Base-by-base conservation (phyloP, 169 alveolate species). In the Plasmodium vivax region DNA sequence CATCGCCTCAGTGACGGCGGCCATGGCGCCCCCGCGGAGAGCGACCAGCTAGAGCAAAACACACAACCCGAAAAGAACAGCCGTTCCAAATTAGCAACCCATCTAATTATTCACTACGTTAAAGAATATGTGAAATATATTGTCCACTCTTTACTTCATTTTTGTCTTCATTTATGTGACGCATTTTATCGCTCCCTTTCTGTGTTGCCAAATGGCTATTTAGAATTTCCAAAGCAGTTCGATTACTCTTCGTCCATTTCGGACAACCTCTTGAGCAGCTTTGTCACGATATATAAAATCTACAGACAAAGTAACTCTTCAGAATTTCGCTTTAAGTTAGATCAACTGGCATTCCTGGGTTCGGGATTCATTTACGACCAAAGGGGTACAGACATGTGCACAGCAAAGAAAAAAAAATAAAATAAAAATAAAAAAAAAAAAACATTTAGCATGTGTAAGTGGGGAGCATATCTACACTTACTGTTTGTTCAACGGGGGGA, bases 301-400 rank as follows among this genome's bases (percentile, higher is more conserved):
- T 43, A 72, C 45, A 54, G 74, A 85, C 62, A 56, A 30, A 87
- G 30, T 19, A 77, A 10, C 43, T 38, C 93, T 27, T 74, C 47
- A 71, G 85, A 87, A 8, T 30, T 34, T 77, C 30, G 19, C 68
- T 77, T 87, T 77, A 87, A 38, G 47, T 36, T 75, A 47, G 93
- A 87, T 36, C 56, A 87, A 36, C 71, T 87, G 62, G 27, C 79
- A 87, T 87, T 75, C 51, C 7, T 87, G 51, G 93, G 93, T n/a
- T 87, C 93, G 3, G 93, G 88, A 77, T 87, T 87, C 51, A 87
- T 87, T 43, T 87, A 71, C 82, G 85, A 87, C 85, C 51, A 77
- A 74, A 74, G 81, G 30, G 93, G 93, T 87, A 87, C 51, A 45
- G 68, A 84, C 34, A 75, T 68, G 8, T 68, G 62, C 0, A 51